Evolutionary conservation across 306 rosid species (phyloP), one percentile per base, ranked within the genome.

Genomic region (Pyrus communis): DNA sequence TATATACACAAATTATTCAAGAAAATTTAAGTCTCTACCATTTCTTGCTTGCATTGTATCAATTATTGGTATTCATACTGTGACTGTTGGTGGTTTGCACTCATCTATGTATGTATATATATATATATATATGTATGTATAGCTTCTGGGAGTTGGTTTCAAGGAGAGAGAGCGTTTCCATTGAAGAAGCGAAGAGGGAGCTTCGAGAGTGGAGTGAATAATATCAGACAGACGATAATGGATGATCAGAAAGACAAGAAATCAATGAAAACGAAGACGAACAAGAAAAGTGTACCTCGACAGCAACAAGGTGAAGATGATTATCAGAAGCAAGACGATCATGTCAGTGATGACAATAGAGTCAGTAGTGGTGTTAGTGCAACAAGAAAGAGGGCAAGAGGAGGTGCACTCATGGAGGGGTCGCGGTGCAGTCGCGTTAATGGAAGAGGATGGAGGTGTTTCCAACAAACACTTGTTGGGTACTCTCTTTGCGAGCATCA

Each of bases 341-440:
- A 5, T 45, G 45, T 4, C 5, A 31, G 19, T 31, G 27, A 6
- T 63, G 68, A 18, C 21, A 49, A 49, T 15, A 17, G 55, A 4
- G 54, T 49, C 54, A 4, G 5, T 49, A 49, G 10, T 30, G n/a
- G 54, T 66, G 19, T 27, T 35, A 38, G 67, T 18, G 71, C 68
- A 4, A 89, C 68, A 6, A 91, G 78, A 75, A 90, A 84, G 88
- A 82, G 75, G 67, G 80, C 72, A 10, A 81, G 90, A 65, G 87
- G 89, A 11, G 84, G 84, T 40, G 82, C 83, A 78, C 33, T 96
- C 0, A 89, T 91, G 99, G 98, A 96, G 83, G 99, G 99, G 7
- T 96, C 99, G 8, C 52, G 98, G 93, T 96, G 99, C 90, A 96
- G 99, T 79, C 97, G 99, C 3, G 98, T 96, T 25, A 96, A 96